Percentiles rank a stretch among this genome's conserved stretches.
Evolutionary conservation across 129 eudicot genomes (phyloP).

Genomic region (Saussurea involucrata): DNA sequence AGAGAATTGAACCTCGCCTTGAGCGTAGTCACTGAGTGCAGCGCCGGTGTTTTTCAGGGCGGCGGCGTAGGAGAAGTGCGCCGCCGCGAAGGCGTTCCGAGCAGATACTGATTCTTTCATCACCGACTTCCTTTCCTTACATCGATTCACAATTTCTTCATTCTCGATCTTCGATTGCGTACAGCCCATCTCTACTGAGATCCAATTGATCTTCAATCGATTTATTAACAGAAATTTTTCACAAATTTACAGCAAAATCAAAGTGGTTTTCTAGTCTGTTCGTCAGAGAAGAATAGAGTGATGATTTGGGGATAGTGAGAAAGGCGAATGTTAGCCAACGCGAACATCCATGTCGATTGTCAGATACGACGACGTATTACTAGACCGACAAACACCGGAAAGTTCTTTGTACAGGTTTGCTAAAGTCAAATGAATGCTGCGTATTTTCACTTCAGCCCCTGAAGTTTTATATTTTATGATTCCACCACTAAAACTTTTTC

Average conservation of each 20-base stretch:
- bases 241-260: not conserved
- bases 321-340: constrained; percentile 17
- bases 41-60: constrained; percentile 94
- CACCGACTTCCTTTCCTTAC: constrained; percentile 69
- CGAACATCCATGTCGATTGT: not conserved
- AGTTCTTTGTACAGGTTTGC: constrained; percentile 13
- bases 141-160: constrained; percentile 75
- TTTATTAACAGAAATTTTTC: not conserved
- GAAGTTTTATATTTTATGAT: not conserved
- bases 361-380: constrained; percentile 19
- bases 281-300: not conserved
- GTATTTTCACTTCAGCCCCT: constrained; percentile 6
- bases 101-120: constrained; percentile 81
- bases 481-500: not conserved
- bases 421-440: constrained; percentile 25
- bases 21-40: constrained; percentile 90
- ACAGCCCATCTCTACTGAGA: constrained; percentile 59
- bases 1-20: constrained; percentile 56
- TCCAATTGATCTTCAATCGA: not conserved
- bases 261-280: not conserved
- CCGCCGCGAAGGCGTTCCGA: constrained; percentile 94
- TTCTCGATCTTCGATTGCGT: constrained; percentile 95
- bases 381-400: constrained; percentile 23
- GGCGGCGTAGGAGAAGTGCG: constrained; percentile 73
- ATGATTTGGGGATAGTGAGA: constrained; percentile 15